phyloP scores from a whole-genome alignment of 352 stramenopile genomes.

The Phytophthora multivora region DNA sequence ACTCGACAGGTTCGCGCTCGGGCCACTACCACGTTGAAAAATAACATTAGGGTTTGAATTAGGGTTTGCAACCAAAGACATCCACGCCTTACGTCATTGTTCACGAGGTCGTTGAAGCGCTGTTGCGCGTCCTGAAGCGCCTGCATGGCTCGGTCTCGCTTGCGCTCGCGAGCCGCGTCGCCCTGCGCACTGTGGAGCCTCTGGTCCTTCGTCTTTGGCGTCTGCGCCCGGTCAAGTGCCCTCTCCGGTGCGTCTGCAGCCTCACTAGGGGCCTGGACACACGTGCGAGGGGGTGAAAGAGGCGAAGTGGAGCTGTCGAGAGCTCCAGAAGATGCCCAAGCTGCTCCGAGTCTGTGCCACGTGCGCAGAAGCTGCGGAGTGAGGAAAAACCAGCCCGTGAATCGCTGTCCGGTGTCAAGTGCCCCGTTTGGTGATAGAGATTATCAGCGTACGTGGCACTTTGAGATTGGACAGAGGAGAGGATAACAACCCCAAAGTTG shows the following conservation, averaged over 20 bases:
- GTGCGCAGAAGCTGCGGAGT: slow-evolving; percentile 22
- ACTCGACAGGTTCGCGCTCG: slow-evolving; percentile 63
- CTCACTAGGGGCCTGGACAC: neutral
- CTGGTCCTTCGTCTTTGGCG: slow-evolving; percentile 35
- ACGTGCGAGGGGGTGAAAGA: slow-evolving; percentile 26
- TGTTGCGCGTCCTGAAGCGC: slow-evolving; percentile 79
- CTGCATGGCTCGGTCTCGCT: slow-evolving; percentile 67
- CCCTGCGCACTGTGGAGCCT: slow-evolving; percentile 15
- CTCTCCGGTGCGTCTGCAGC: neutral
- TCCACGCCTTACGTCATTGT: slow-evolving; percentile 56
- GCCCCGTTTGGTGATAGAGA: slow-evolving; percentile 3
- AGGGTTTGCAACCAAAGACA: slow-evolving; percentile 1
- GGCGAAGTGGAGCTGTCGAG: slow-evolving; percentile 18
- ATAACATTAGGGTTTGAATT: slow-evolving; percentile 1
- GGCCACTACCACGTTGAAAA: slow-evolving; percentile 40
- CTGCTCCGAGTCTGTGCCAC: slow-evolving; percentile 12
- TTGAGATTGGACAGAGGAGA: slow-evolving; percentile 20
- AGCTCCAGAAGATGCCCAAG: neutral
- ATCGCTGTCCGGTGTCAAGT: slow-evolving; percentile 10
- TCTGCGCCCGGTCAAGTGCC: slow-evolving; percentile 1
- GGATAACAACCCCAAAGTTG: neutral
- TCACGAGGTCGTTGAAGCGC: slow-evolving; percentile 80
- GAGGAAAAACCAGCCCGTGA: slow-evolving; percentile 6
- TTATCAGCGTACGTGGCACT: slow-evolving; percentile 7
- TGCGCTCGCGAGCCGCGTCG: slow-evolving; percentile 44